Conservation (phyloP, 306 rosid species). For the Cicer chorassanicum region DNA sequence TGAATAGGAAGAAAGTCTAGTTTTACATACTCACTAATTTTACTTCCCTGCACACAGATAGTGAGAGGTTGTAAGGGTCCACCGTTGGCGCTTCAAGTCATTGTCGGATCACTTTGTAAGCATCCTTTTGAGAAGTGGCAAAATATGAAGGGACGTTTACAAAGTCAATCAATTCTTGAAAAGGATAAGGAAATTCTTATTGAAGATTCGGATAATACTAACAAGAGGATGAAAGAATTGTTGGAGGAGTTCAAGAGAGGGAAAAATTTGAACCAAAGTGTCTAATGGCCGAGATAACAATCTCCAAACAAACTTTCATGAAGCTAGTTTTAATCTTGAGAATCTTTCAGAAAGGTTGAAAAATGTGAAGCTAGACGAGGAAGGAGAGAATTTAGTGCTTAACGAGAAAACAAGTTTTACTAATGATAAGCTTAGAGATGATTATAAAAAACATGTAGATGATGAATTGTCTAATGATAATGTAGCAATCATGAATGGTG, state of each 20-base stretch:
- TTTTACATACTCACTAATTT: constrained; percentile 8
- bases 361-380: constrained; percentile 59
- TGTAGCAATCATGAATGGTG: constrained; percentile 38
- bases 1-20: too few relatives aligned
- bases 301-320: constrained; percentile 57
- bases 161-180: constrained; percentile 56
- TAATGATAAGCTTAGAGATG: constrained; percentile 45
- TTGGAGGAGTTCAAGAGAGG: constrained; percentile 66
- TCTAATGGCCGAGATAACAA: constrained; percentile 48
- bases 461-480: constrained; percentile 20
- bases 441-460: constrained; percentile 32
- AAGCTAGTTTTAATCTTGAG: constrained; percentile 64
- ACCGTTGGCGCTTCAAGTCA: constrained; percentile 60
- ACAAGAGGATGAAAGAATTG: constrained; percentile 61
- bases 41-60: constrained; percentile 50
- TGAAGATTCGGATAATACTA: constrained; percentile 58
- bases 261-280: constrained; percentile 49
- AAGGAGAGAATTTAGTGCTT: constrained; percentile 39
- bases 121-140: constrained; percentile 50
- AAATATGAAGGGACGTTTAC: constrained; percentile 38
- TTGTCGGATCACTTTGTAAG: constrained; percentile 53
- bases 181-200: constrained; percentile 67
- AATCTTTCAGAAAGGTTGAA: constrained; percentile 63
- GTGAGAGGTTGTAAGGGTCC: constrained; percentile 58
- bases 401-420: constrained; percentile 32